phyloP scores from a whole-genome alignment of 2,329 filamentous ascomycete genomes.

The Curvularia sp. region DNA sequence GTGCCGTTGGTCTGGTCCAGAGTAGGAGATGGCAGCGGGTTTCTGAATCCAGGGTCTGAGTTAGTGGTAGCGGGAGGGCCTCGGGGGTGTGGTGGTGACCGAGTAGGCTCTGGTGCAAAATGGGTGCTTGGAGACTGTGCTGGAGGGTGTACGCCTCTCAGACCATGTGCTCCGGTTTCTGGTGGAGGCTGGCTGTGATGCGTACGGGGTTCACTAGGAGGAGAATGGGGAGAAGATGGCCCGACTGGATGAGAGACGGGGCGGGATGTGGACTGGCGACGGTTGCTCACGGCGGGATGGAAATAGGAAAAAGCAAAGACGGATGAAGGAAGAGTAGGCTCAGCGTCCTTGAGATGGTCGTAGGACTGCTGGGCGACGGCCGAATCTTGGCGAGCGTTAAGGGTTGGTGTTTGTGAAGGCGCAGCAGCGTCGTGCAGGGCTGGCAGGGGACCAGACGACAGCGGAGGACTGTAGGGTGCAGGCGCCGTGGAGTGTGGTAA shows the following conservation, averaged over 20 bases:
- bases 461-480: conserved; percentile 14
- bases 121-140: conserved; percentile 9
- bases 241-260: conserved; percentile 13
- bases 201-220: conserved; percentile 10
- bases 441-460: conserved; percentile 13
- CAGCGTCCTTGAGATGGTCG: conserved; percentile 24
- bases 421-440: conserved; percentile 7
- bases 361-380: conserved; percentile 25
- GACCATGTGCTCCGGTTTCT: conserved; percentile 11
- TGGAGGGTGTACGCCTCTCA: conserved; percentile 15
- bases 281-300: conserved; percentile 11
- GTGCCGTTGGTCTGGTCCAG: conserved; percentile 19
- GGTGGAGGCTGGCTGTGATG: conserved; percentile 8
- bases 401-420: conserved; percentile 18
- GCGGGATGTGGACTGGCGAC: conserved; percentile 21
- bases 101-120: conserved; percentile 11
- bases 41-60: conserved; percentile 15
- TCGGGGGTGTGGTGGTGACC: conserved; percentile 22
- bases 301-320: conserved; percentile 22
- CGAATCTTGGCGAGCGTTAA: conserved; percentile 31
- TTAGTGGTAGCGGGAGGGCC: conserved; percentile 11
- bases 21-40: conserved; percentile 16
- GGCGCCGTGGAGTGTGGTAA: conserved; percentile 12
- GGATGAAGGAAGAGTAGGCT: conserved; percentile 19
- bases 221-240: conserved; percentile 19